Evolutionary conservation across 768 basidiomycete genomes (phyloP), one percentile per base, ranked within the genome.

Genomic region (Trametes elegans): DNA sequence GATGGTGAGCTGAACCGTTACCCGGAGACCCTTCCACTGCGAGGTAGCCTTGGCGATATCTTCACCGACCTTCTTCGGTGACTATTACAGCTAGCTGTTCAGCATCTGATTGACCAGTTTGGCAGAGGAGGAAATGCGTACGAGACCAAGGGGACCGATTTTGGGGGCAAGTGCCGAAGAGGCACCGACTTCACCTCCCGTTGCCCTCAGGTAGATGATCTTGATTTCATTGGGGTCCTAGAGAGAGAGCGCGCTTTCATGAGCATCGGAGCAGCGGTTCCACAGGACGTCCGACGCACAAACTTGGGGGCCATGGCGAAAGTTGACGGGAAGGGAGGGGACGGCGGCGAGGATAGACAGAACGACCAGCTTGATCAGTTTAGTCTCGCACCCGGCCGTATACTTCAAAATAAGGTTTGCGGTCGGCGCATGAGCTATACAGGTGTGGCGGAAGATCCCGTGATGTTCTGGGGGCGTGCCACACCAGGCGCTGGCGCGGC

Each of bases 51-150:
- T 99, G 66, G 97, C 97, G 71, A 99, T 99, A 77, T 99, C 97
- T 92, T 99, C 97, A 77, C 97, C 97, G 76, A 99, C 97, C 80
- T 98, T 98, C 81, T 99, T 99, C 66, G 97, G 97, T 55, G 97
- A 98, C 97, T 98, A 64, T 45, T 53, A 18, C 35, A n/a, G 56
- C n/a, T 32, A 9, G 34, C 26, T 49, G 24, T 18, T 47, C 16
- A 46, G 31, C 29, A 70, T 53, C 69, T 62, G 21, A 4, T 8
- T 14, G 14, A 36, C 3, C 23, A 29, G 13, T n/a, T 5, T 19
- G 13, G 46, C 36, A 5, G 36, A 16, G 9, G 44, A 19, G 35
- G 26, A 5, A n/a, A 35, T 32, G 63, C 94, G 68, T 71, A 98
- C 96, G 72, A 99, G 79, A 90, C 96, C 96, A 63, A 99, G 87